Conservation (phyloP, 2,329 filamentous ascomycete genomes). For the Colletotrichum destructivum region DNA sequence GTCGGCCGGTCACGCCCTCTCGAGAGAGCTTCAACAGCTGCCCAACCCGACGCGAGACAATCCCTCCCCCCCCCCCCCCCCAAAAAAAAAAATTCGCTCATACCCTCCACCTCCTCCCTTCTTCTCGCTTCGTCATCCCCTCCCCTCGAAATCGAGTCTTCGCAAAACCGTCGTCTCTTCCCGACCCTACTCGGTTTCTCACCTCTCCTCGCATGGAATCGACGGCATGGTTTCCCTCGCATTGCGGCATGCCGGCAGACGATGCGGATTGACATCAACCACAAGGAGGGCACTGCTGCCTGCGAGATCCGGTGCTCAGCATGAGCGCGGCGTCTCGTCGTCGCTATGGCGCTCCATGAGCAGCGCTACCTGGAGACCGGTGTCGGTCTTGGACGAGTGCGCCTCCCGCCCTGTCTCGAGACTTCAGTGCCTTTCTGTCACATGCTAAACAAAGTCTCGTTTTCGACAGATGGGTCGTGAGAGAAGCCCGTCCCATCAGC, state of each 20-base stretch:
- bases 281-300: conserved; percentile 19
- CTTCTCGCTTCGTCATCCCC: not conserved
- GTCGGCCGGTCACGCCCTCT: conserved; percentile 26
- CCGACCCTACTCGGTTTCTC: not conserved
- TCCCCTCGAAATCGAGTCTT: too few relatives aligned
- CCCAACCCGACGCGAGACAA: conserved; percentile 21
- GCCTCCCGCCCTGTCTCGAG: conserved; percentile 45
- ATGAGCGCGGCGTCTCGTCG: conserved; percentile 41
- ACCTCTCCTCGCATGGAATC: conserved; percentile 52
- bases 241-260: conserved; percentile 62
- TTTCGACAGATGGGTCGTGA: conserved; percentile 84
- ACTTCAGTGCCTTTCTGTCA: conserved; percentile 7
- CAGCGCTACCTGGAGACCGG: conserved; percentile 71
- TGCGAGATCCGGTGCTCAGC: conserved; percentile 9
- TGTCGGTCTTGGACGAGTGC: conserved; percentile 76
- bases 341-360: conserved; percentile 48
- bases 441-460: conserved; percentile 42
- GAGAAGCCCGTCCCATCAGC: conserved; percentile 94
- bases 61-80: not conserved
- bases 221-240: conserved; percentile 62
- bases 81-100: conserved; percentile 32
- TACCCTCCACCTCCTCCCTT: conserved; percentile 8
- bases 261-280: conserved; percentile 52
- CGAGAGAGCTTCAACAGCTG: conserved; percentile 40
- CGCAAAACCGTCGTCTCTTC: not conserved